Base-by-base conservation (phyloP, 192 early-diverging fungal genomes). In the Entrophospora sp. region DNA sequence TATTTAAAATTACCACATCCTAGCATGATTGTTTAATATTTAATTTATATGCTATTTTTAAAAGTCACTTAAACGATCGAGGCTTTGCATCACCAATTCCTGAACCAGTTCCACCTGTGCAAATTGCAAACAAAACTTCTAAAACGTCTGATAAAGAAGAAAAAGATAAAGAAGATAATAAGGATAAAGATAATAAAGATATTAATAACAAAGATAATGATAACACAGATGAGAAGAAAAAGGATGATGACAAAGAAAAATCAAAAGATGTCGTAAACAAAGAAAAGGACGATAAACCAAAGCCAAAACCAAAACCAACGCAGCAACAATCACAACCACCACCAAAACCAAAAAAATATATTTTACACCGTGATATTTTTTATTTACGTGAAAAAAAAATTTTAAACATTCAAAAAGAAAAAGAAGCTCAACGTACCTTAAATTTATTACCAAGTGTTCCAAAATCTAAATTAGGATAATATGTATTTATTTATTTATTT, bases 301-400 rank as follows among this genome's bases (percentile, higher is more conserved):
- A 35, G 40, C 61, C 28, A 60, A 59, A 30, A 28, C 56, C 44
- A 31, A 48, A 27, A 32, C 10, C 46, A 36, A 13, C 18, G 36
- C n/a, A 10, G 18, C 2, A n/a, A 38, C 56, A 24, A 28, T 36
- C 10, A 40, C 58, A 31, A 44, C 68, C 31, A 44, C 53, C 75
- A 28, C 13, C 51, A 12, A 60, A 56, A 53, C 69, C 73, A 16
- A 42, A 46, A 14, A 59, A 68, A 64, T 78, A 76, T 53, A 61
- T 75, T 20, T 57, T 78, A 7, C 73, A 78, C 25, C 61, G 71
- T 7, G 71, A 75, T 55, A 73, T 76, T 48, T 78, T 73, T 48
- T 78, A 75, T 52, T 36, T 75, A 34, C 71, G 77, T 31, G 65
- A 78, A 45, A 27, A 67, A 13, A 69, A 75, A 55, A 51, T 51